Conservation (phyloP, 2,329 filamentous ascomycete species). For the Alternaria sp. region DNA sequence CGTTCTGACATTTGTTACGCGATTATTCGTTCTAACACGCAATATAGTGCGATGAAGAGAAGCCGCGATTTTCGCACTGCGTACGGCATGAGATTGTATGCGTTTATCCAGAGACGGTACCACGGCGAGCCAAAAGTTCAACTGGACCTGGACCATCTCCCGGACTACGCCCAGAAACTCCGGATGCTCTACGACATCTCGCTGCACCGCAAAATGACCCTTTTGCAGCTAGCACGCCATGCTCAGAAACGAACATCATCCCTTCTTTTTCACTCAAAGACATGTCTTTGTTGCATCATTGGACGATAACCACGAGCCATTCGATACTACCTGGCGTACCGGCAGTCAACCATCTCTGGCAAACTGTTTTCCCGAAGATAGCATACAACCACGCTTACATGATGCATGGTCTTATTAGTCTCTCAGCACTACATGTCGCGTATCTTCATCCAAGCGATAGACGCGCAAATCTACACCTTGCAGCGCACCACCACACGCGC, state of each 20-base stretch:
- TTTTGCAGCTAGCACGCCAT: slow-evolving; percentile 7
- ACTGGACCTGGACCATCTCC: slow-evolving; percentile 1
- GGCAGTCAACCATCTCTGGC: slow-evolving; percentile 22
- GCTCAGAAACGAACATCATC: not conserved
- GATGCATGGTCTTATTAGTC: slow-evolving; percentile 30
- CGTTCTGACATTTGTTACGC: not conserved
- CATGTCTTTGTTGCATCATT: slow-evolving; percentile 32
- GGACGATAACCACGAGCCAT: slow-evolving; percentile 25
- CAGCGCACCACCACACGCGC: slow-evolving; percentile 23
- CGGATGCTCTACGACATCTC: slow-evolving; percentile 3
- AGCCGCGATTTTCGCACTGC: slow-evolving; percentile 27
- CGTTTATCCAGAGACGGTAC: slow-evolving; percentile 12
- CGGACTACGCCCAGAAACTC: not conserved
- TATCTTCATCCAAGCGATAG: slow-evolving; percentile 21
- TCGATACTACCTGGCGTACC: slow-evolving; percentile 19
- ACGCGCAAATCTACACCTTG: slow-evolving; percentile 6
- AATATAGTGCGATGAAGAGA: slow-evolving; percentile 28
- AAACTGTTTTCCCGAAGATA: slow-evolving; percentile 22
- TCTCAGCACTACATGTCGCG: slow-evolving; percentile 29
- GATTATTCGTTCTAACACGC: not conserved
- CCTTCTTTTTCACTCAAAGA: slow-evolving; percentile 23
- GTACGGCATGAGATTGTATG: slow-evolving; percentile 19
- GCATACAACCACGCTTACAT: slow-evolving; percentile 25
- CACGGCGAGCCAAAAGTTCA: not conserved
- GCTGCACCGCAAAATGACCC: not conserved